Conservation (phyloP, 163 green algal genomes). For the Trebouxiophyceae sp. region DNA sequence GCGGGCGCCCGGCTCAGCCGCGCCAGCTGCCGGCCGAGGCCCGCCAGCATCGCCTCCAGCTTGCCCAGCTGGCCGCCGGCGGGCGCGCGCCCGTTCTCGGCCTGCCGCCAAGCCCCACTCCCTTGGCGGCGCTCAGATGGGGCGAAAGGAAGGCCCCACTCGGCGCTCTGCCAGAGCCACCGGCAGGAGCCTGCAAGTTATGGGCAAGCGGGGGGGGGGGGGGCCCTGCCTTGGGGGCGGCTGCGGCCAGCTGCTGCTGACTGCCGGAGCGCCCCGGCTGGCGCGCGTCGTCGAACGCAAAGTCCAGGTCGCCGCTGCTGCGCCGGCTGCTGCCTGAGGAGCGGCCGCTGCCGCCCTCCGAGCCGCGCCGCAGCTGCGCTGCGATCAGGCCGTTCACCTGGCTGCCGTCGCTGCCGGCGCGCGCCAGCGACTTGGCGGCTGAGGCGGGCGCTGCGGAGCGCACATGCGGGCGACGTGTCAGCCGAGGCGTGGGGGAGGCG, state of each 20-base stretch:
- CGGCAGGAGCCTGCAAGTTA: too few species aligned
- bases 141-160: too few species aligned
- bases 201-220: too few species aligned
- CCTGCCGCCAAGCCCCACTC: background rate
- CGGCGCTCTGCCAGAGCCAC: too few species aligned
- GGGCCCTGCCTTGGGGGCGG: too few species aligned
- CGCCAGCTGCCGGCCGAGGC: slow-evolving; percentile 30
- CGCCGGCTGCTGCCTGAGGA: background rate
- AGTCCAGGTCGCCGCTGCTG: background rate
- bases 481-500: too few species aligned
- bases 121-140: too few species aligned
- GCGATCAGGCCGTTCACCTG: slow-evolving; percentile 15
- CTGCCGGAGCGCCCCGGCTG: too few species aligned
- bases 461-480: too few species aligned
- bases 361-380: slow-evolving; percentile 13
- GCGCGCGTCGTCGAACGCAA: background rate
- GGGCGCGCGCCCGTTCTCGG: background rate
- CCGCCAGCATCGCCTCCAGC: slow-evolving; percentile 23
- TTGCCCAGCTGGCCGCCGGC: background rate
- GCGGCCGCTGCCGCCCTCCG: background rate
- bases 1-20: slow-evolving; percentile 8
- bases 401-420: background rate
- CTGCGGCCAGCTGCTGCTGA: too few species aligned
- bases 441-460: slow-evolving; percentile 2
- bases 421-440: background rate